A percentile compares a stretch with the other conserved stretches of the same genome.
phyloP scores from a whole-genome alignment of 805 yeast species.

The Metschnikowia gelsemii region DNA sequence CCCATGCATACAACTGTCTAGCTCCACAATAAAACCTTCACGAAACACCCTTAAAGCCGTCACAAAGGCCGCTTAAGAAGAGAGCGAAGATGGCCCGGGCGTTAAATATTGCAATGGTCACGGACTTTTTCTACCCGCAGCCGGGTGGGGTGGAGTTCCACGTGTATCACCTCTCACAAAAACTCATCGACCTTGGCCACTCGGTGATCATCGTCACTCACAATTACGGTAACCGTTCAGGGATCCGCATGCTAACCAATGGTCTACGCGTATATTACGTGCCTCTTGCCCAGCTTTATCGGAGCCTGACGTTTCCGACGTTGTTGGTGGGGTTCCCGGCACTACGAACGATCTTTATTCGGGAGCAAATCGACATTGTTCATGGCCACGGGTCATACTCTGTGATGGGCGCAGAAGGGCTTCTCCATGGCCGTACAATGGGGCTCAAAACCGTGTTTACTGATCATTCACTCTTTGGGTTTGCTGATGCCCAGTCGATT shows the following conservation, averaged over 20 bases:
- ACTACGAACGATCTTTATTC: constrained; percentile 74
- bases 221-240: constrained; percentile 77
- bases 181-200: constrained; percentile 77
- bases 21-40: neutral
- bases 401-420: constrained; percentile 82
- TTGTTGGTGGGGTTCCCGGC: constrained; percentile 87
- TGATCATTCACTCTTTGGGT: constrained; percentile 94
- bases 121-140: constrained; percentile 97
- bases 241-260: constrained; percentile 78
- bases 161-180: constrained; percentile 85
- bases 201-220: constrained; percentile 87
- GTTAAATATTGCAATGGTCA: constrained; percentile 65
- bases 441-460: constrained; percentile 90
- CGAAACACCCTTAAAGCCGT: neutral
- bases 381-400: constrained; percentile 96
- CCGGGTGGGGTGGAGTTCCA: constrained; percentile 98
- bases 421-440: constrained; percentile 91
- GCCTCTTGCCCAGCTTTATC: constrained; percentile 75
- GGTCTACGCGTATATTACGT: constrained; percentile 92
- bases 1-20: no score
- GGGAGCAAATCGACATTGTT: constrained; percentile 84
- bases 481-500: constrained; percentile 79
- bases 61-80: no score
- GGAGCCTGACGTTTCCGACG: constrained; percentile 86
- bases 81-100: constrained; percentile 11